Evolutionary conservation across 106 monocot species (phyloP), one percentile per base, ranked within the genome.

Genomic region (Amphibolis antarctica): DNA sequence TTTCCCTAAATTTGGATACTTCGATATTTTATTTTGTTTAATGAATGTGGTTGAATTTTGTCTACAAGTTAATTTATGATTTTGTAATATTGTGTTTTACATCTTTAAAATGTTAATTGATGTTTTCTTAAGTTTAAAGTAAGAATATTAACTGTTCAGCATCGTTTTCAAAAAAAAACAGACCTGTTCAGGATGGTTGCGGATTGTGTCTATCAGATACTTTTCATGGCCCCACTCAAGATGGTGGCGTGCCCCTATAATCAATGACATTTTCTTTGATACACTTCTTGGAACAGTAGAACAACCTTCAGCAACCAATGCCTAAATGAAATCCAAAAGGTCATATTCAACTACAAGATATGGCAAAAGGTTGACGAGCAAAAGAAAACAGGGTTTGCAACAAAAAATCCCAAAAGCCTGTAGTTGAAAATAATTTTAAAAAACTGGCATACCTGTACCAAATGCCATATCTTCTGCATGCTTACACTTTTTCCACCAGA

Each of bases 181-280:
- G 54, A 98, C 96, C 86, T 85, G 81, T 57, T 84, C 44, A 57
- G 91, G 82, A 74, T 98, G 91, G 59, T 71, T 83, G 60, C 91
- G 86, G 29, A 98, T 91, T 4, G 91, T 88, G 56, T 98, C 98
- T 24, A 87, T 27, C 42, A 98, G 70, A 70, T 85, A 83, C 67
- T 98, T 98, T 67, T 91, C 91, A 73, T 98, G 91, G 45, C 98
- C 98, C 78, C 82, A 98, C 73, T 98, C 91, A 68, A 98, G 98
- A 60, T 98, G 98, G 12, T 67, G 84, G 36, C 87, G 82, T 66
- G 91, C 98, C 48, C 98, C 98, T 53, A 83, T 85, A 61, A 91
- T 85, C 60, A 98, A 47, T 54, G 91, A 85, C 80, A 88, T 98
- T 80, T 77, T 98, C 59, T 71, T 98, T 62, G 87, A 85, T 66